Percentiles rank a stretch among this genome's conserved stretches.
phyloP scores from a whole-genome alignment of 1,139 yeast genomes.

The Pichia sp. region DNA sequence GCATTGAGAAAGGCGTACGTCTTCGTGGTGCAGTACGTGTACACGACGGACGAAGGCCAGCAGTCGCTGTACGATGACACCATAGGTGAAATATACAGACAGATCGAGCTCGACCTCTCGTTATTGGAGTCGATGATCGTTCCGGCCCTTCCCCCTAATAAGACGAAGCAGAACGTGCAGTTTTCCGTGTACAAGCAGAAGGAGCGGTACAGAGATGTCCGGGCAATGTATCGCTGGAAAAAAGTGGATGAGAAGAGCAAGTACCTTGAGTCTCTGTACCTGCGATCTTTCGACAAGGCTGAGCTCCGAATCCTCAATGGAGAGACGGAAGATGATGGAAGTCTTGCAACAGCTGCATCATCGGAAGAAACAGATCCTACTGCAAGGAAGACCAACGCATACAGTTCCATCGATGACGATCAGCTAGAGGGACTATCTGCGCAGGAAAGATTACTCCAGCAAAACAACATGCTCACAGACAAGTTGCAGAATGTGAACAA shows the following conservation, averaged over 20 bases:
- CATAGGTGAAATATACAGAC: conserved; percentile 7
- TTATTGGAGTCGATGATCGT: conserved; percentile 9
- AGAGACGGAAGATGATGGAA: not conserved
- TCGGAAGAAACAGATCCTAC: conserved; percentile 4
- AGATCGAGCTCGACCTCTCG: conserved; percentile 14
- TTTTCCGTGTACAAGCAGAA: conserved; percentile 18
- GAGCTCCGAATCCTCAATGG: not conserved
- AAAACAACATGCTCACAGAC: conserved; percentile 27
- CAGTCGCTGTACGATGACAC: conserved; percentile 5
- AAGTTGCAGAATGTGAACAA: conserved; percentile 31
- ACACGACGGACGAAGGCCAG: conserved; percentile 1
- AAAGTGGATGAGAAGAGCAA: conserved; percentile 24
- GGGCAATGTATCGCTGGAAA: conserved; percentile 26
- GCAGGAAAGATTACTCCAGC: conserved; percentile 28
- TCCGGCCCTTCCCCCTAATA: conserved; percentile 5
- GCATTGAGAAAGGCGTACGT: not conserved
- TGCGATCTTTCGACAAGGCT: conserved; percentile 15
- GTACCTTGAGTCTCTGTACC: conserved; percentile 16
- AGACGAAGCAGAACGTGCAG: conserved; percentile 7
- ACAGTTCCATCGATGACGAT: conserved; percentile 21
- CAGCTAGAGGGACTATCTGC: conserved; percentile 23
- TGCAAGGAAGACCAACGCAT: not conserved
- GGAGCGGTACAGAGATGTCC: conserved; percentile 27
- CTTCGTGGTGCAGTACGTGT: not conserved
- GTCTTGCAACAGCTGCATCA: not conserved